Evolutionary conservation across 2,329 filamentous ascomycete species (phyloP), one percentile per base, ranked within the genome.

Genomic region (Sporothrix curviconia): DNA sequence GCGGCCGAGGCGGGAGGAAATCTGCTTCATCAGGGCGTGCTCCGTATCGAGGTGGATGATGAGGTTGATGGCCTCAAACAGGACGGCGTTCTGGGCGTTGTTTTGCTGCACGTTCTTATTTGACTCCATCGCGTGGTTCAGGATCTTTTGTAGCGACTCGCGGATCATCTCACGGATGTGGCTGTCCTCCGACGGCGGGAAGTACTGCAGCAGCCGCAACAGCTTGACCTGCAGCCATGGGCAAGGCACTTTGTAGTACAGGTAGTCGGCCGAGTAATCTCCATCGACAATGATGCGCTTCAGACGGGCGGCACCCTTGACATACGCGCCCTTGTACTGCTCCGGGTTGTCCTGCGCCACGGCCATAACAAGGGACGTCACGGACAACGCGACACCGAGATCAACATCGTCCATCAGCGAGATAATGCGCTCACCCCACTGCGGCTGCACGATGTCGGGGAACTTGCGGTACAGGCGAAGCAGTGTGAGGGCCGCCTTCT

Each of bases 81-180:
- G 79, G 14, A 99, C 91, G 0, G 94, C 94, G 68, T 99, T 99
- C 68, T 97, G 94, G 0, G 94, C 94, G 69, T 99, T 99, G 72
- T 99, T 99, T 70, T 99, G 94, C 72, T 99, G 94, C 15, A 99
- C 94, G 66, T 99, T 99, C 75, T 97, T 99, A 55, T 90, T 94
- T 68, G 90, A 86, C 68, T 97, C 92, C 78, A 95, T 86, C 1
- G 94, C 92, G 37, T 90, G 78, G 66, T 96, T 90, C 69, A 99
- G 79, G 46, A 97, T 95, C 70, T 87, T 90, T 69, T 95, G 89
- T 49, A 99, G 74, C 1, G 92, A 92, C 68, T 96, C 89, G 47
- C 94, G 87, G 62, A 99, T 94, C 74, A 99, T 86, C 44, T 90
- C 87, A 57, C 92, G 88, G 40, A 96, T 85, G 69, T 96, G 90